Percentiles rank a stretch among this genome's conserved stretches.
phyloP scores from a whole-genome alignment of 208 protist species.

The Wallacemonas rigidus region DNA sequence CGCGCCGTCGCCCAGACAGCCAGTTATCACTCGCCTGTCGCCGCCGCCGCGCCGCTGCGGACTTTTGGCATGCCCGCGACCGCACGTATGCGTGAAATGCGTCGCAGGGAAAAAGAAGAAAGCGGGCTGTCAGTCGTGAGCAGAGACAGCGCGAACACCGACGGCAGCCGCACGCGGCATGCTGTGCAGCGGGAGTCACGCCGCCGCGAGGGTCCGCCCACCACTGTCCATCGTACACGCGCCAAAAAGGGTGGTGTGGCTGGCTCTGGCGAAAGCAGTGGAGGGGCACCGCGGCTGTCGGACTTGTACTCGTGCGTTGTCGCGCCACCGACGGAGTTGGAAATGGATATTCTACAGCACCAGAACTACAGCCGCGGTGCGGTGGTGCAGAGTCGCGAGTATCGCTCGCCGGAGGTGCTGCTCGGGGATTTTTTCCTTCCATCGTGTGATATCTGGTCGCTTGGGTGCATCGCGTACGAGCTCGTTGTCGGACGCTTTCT shows the following conservation, averaged over 20 bases:
- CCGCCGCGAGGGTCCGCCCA: too few relatives aligned
- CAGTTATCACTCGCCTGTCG: slow-evolving; percentile 25
- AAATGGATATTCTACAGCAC: slow-evolving; percentile 40
- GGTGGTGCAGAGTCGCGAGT: slow-evolving; percentile 76
- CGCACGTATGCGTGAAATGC: not conserved
- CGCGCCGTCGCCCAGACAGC: slow-evolving; percentile 19
- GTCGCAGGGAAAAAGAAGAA: not conserved
- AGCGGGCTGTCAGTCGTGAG: too few relatives aligned
- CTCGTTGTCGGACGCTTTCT: slow-evolving; percentile 68
- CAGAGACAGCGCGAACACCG: too few relatives aligned
- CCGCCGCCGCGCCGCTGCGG: not conserved
- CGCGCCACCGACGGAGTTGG: slow-evolving; percentile 26
- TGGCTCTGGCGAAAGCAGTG: not conserved
- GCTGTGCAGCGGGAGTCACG: too few relatives aligned
- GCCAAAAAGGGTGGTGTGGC: not conserved
- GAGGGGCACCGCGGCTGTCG: slow-evolving; percentile 9
- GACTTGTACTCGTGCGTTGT: slow-evolving; percentile 21
- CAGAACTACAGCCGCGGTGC: slow-evolving; percentile 46
- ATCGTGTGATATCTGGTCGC: slow-evolving; percentile 75
- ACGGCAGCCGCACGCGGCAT: too few relatives aligned
- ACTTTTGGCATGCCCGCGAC: not conserved
- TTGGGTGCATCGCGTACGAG: slow-evolving; percentile 84
- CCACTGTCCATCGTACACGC: too few relatives aligned
- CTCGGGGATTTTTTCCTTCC: slow-evolving; percentile 61
- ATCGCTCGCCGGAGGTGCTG: slow-evolving; percentile 77